Base-by-base conservation (phyloP, 352 stramenopile genomes). In the Thalassiosira mediterranea region DNA sequence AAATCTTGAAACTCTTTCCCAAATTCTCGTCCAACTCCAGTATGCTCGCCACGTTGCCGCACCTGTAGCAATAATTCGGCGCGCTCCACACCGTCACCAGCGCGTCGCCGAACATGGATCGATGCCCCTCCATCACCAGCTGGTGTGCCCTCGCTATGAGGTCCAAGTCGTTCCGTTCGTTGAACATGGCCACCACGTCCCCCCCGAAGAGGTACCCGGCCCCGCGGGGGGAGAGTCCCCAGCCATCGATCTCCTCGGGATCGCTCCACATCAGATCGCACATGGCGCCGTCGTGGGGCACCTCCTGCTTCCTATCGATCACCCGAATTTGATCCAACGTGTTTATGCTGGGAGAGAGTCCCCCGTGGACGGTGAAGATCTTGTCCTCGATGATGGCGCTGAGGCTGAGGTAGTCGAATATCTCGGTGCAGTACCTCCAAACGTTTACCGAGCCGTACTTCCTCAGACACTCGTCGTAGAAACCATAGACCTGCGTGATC, bases 401-500 rank as follows among this genome's bases (percentile, higher is more conserved):
- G 4, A 99, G 87, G 80, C 88, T 96, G 78, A 99, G 93, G 91
- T 98, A 99, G 88, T 99, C 97, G 77, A 99, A 99, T 77, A 99
- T 98, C 77, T 99, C 97, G 58, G 97, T 99, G 90, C 96, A 99
- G 84, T 99, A 98, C 42, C 83, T 90, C 97, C 97, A 99, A 25
- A 99, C 96, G 87, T 99, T 99, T 51, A 99, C 97, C 28, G 90
- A 97, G 32, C 96, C 96, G 82, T 99, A 99, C 81, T 98, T 96
- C 70, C 96, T 88, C 17, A 98, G 86, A 76, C 97, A 99, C 84
- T 99, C 97, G 80, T 99, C 97, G 81, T 99, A 99, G 79, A 99
- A 99, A 28, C 97, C 97, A 82, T 99, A 99, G 3, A 99, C 96
- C 81, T 98, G 96, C 17, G 96, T 99, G 80, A 99, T 99, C 86